Percentiles rank a stretch among this genome's conserved stretches.
These are phyloP conservation scores for Bacterosira constricta DNA, from an alignment of 108 stramenopile species.

Conservation along the genomic window DNA sequence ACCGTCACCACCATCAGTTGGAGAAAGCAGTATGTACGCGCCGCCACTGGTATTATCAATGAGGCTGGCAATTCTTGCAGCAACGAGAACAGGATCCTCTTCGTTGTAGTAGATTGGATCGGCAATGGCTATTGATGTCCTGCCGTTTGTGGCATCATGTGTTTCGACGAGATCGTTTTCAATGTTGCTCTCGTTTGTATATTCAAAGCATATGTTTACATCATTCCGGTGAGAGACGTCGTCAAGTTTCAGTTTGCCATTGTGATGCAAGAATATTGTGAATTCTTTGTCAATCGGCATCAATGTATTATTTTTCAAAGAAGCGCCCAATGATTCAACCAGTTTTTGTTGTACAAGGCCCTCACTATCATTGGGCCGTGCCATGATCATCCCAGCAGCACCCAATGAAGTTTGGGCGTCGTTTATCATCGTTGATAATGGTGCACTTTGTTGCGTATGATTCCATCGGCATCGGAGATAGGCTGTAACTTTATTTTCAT, in stretches of 20 bases:
- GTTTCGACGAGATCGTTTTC: neutral
- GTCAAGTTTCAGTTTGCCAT: neutral
- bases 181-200: neutral
- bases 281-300: neutral
- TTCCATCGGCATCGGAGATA: conserved; percentile 28
- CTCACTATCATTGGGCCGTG: neutral
- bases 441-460: neutral
- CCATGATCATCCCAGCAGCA: conserved; percentile 1
- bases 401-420: neutral
- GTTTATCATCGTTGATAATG: neutral
- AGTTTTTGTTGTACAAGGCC: neutral
- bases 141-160: neutral
- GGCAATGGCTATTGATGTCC: conserved; percentile 31
- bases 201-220: conserved; percentile 34
- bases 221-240: neutral
- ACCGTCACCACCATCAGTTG: neutral
- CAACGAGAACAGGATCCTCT: conserved; percentile 31
- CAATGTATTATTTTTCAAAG: neutral
- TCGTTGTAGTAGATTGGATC: conserved; percentile 5
- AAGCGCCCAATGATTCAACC: conserved; percentile 3
- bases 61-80: conserved; percentile 17
- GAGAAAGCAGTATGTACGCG: neutral
- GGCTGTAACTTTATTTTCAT: conserved; percentile 46
- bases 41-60: conserved; percentile 21
- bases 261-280: neutral